These are phyloP conservation scores for Agapanthus africanus DNA, from an alignment of 106 monocot genomes.

Conservation along the genomic window DNA sequence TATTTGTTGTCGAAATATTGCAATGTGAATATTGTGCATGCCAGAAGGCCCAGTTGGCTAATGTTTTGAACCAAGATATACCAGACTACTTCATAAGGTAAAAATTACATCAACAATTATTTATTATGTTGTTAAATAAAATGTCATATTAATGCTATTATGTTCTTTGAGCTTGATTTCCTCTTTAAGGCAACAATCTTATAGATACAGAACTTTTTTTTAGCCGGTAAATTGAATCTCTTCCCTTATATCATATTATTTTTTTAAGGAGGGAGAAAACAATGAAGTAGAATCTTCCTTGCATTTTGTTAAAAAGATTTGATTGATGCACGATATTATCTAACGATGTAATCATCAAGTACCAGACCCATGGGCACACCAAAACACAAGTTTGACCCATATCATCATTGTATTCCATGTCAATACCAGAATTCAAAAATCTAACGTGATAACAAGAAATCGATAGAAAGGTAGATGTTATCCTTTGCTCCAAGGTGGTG, in stretches of 20 bases:
- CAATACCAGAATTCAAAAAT: too few relatives aligned
- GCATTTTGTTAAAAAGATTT: not conserved
- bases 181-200: too few relatives aligned
- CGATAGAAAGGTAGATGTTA: not conserved
- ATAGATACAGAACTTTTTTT: not conserved
- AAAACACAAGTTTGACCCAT: not conserved
- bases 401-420: too few relatives aligned
- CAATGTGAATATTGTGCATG: not conserved
- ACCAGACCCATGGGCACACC: not conserved
- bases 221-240: not conserved
- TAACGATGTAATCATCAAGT: not conserved
- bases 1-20: not conserved
- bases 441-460: not conserved
- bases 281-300: not conserved
- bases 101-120: not conserved
- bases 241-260: not conserved
- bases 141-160: not conserved
- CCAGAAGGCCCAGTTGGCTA: slow-evolving; percentile 18
- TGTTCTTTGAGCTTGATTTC: not conserved
- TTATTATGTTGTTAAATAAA: not conserved
- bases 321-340: too few relatives aligned
- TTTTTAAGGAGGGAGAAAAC: not conserved
- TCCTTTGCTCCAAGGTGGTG: not conserved
- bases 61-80: slow-evolving; percentile 17
- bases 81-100: slow-evolving; percentile 15